A percentile compares a stretch with the other conserved stretches of the same genome.
These are phyloP conservation scores for Papiliotrema flavescens DNA, from an alignment of 1,284 basidiomycete species.

Conservation along the genomic window DNA sequence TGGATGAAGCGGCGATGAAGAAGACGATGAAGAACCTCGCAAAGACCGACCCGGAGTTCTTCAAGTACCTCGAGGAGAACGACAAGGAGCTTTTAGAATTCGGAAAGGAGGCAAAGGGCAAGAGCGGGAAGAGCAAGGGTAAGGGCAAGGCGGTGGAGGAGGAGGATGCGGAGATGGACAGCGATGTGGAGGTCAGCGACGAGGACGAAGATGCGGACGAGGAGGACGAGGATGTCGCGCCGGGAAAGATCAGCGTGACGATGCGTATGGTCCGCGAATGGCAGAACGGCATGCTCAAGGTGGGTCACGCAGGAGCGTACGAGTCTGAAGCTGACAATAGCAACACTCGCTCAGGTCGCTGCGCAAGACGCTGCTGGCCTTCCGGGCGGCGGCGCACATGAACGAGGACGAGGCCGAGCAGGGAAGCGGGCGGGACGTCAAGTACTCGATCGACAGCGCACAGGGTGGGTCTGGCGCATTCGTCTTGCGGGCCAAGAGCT, in stretches of 20 bases:
- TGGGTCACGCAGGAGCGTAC: constrained; percentile 36
- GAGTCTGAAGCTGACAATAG: constrained; percentile 48
- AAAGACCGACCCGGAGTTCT: constrained; percentile 97
- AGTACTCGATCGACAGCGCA: constrained; percentile 77
- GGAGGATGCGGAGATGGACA: constrained; percentile 50
- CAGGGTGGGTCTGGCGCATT: constrained; percentile 53
- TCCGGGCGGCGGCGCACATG: constrained; percentile 82
- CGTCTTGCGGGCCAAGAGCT: background rate
- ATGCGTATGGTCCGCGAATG: constrained; percentile 71
- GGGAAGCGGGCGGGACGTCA: constrained; percentile 51
- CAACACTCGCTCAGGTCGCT: constrained; percentile 81
- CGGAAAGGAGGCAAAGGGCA: constrained; percentile 45
- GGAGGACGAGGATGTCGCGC: constrained; percentile 39
- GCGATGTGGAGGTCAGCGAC: constrained; percentile 48
- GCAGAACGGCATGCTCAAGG: constrained; percentile 89
- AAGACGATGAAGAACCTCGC: constrained; percentile 80
- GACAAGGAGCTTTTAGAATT: constrained; percentile 86
- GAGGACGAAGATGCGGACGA: constrained; percentile 49
- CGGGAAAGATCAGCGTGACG: constrained; percentile 57
- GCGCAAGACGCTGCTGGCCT: constrained; percentile 79
- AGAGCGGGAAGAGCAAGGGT: constrained; percentile 22
- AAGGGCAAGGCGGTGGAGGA: constrained; percentile 49
- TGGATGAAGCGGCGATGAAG: constrained; percentile 63
- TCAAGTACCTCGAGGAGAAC: constrained; percentile 95
- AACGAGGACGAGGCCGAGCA: constrained; percentile 72